These are phyloP conservation scores for Pleurotus giganteus DNA, from an alignment of 768 basidiomycete species.

Conservation along the genomic window DNA sequence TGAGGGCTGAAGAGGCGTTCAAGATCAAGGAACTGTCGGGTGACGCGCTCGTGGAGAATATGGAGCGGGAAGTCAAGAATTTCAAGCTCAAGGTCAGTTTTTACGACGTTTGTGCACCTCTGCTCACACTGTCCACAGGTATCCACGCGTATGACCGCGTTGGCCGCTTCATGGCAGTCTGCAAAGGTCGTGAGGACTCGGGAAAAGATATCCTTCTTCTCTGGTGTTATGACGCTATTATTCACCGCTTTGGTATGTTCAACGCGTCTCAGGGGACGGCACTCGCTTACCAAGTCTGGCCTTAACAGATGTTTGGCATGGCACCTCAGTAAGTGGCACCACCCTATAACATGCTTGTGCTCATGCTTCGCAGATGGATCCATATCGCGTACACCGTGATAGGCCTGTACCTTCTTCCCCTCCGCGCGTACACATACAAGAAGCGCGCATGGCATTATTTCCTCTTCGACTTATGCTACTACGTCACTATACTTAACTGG, in stretches of 20 bases:
- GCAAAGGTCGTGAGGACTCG: conserved; percentile 82
- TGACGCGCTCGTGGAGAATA: conserved; percentile 68
- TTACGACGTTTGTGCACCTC: background rate
- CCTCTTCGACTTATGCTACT: conserved; percentile 91
- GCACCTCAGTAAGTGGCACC: background rate
- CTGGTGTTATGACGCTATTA: conserved; percentile 88
- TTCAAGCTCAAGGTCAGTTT: conserved; percentile 79
- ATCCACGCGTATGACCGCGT: conserved; percentile 69
- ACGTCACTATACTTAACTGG: conserved; percentile 87
- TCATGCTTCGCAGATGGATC: conserved; percentile 59
- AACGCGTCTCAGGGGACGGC: conserved; percentile 69
- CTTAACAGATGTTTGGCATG: conserved; percentile 1
- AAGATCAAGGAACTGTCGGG: conserved; percentile 66
- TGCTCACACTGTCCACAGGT: conserved; percentile 44
- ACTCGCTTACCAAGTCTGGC: conserved; percentile 9
- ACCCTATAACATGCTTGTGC: background rate
- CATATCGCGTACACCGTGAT: conserved; percentile 85
- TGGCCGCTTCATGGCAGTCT: conserved; percentile 90
- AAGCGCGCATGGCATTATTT: conserved; percentile 94
- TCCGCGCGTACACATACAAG: conserved; percentile 87
- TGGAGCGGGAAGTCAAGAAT: conserved; percentile 83
- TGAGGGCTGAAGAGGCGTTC: conserved; percentile 77
- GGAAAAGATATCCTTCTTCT: conserved; percentile 88
- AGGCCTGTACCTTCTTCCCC: conserved; percentile 74
- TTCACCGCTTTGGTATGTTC: conserved; percentile 83